These are phyloP conservation scores for Phytophthora ramorum DNA, from an alignment of 352 stramenopile species.

Conservation along the genomic window DNA sequence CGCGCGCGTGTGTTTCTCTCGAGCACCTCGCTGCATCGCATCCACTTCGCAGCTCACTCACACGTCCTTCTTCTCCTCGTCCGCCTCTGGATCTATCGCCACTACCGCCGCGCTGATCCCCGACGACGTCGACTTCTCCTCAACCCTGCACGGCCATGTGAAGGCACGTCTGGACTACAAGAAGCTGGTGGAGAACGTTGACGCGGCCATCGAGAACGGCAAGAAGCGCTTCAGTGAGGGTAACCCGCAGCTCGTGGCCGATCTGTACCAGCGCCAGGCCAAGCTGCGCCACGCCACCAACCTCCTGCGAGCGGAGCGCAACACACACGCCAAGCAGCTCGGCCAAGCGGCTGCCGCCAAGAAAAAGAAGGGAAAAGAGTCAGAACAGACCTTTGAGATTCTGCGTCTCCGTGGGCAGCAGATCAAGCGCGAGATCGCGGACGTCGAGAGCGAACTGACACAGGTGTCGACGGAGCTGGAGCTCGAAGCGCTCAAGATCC, in stretches of 20 bases:
- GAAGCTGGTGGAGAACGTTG: slow-evolving; percentile 65
- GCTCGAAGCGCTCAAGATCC: slow-evolving; percentile 75
- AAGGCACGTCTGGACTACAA: slow-evolving; percentile 83
- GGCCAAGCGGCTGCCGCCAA: slow-evolving; percentile 41
- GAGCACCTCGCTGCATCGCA: not conserved
- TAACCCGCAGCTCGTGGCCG: slow-evolving; percentile 65
- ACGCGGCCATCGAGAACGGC: slow-evolving; percentile 62
- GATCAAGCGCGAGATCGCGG: slow-evolving; percentile 64
- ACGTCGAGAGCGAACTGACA: slow-evolving; percentile 49
- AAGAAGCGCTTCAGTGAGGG: slow-evolving; percentile 73
- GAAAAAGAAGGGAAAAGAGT: slow-evolving; percentile 45
- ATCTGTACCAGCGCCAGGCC: slow-evolving; percentile 68
- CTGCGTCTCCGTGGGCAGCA: slow-evolving; percentile 51
- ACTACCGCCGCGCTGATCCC: slow-evolving; percentile 10
- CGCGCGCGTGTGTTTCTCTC: slow-evolving; percentile 11
- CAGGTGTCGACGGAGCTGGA: slow-evolving; percentile 60
- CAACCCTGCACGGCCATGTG: slow-evolving; percentile 62
- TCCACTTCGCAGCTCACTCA: not conserved
- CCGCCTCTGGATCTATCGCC: slow-evolving; percentile 11
- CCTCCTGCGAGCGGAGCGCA: slow-evolving; percentile 68
- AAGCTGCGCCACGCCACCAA: slow-evolving; percentile 67
- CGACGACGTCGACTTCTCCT: slow-evolving; percentile 28
- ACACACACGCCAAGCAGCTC: slow-evolving; percentile 69
- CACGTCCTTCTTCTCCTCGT: slow-evolving; percentile 3
- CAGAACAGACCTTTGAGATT: slow-evolving; percentile 40